Evolutionary conservation across 306 rosid genomes (phyloP), one percentile per base, ranked within the genome.

Genomic region (Malus sieversii): DNA sequence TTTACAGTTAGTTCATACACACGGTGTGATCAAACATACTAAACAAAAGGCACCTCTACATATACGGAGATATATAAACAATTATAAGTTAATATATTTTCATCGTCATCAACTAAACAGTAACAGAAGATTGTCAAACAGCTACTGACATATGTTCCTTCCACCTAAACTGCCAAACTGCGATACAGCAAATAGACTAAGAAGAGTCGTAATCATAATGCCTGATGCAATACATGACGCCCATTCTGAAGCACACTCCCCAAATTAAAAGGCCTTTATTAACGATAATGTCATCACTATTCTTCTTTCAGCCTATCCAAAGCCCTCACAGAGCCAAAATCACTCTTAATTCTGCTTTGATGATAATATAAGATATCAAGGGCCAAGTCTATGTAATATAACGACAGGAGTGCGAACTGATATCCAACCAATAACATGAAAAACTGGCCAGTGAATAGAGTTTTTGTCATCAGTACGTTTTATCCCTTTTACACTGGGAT

Each of bases 391-490:
- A 77, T 22, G 68, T 12, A 63, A 78, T 51, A 62, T 66, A 38
- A 65, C 13, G 51, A 68, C 42, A 53, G 68, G 61, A 67, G 72
- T 33, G 59, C 77, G n/a, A 38, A 75, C 46, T 40, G 60, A 53
- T 23, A 75, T 65, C 75, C 78, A 76, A 73, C 80, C 81, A 25
- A 55, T 38, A 61, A 51, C 71, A 69, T 75, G 46, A 78, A 75
- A 59, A 46, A 64, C 48, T 27, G 78, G 80, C 80, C 20, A 22
- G 80, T 55, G 75, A 59, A 30, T 27, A 52, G 46, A 58, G 69
- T 11, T 33, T 64, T 66, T 66, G 53, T 58, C 62, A 52, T 48
- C 68, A 68, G 75, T 61, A 78, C 73, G 68, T 55, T 27, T 65
- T 67, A 10, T 72, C 78, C 59, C 40, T 35, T 8, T 59, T 62